A percentile compares a stretch with the other conserved stretches of the same genome.
Conservation (phyloP, 805 yeast species). For the Cyberlindnera misumaiensis region DNA sequence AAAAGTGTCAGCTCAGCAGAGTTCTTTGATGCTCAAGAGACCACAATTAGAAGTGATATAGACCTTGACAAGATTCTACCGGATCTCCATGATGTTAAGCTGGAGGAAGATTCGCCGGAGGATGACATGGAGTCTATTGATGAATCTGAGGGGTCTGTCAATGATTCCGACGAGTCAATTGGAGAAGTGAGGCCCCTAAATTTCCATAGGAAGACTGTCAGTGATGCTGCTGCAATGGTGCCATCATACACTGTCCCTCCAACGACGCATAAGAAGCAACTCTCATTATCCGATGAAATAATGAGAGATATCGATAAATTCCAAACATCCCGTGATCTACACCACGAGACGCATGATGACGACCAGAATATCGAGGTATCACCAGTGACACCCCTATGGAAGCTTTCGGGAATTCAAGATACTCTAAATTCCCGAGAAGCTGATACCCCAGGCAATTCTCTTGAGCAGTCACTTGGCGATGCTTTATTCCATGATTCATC, state of each 20-base stretch:
- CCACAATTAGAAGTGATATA: slow-evolving; percentile 2
- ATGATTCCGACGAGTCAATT: slow-evolving; percentile 5
- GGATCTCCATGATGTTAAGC: background rate
- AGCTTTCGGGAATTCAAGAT: too few relatives aligned
- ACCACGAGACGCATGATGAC: slow-evolving; percentile 1
- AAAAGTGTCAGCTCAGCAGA: slow-evolving; percentile 4
- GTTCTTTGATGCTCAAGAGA: slow-evolving; percentile 14
- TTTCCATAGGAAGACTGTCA: slow-evolving; percentile 18
- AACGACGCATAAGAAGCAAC: slow-evolving; percentile 15
- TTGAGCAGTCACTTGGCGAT: background rate
- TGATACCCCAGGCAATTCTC: too few relatives aligned
- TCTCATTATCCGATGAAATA: slow-evolving; percentile 23
- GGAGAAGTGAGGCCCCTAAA: slow-evolving; percentile 17
- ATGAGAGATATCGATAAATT: slow-evolving; percentile 22
- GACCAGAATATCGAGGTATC: background rate
- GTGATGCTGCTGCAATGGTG: slow-evolving; percentile 10
- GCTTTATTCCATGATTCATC: slow-evolving; percentile 19
- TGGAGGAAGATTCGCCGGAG: background rate
- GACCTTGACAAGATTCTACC: background rate
- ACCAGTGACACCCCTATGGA: background rate
- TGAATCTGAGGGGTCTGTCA: background rate
- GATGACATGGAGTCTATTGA: background rate
- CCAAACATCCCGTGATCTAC: slow-evolving; percentile 9
- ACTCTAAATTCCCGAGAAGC: too few relatives aligned
- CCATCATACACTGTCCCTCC: background rate